phyloP scores from a whole-genome alignment of 1,284 basidiomycete species.

The Coriolopsis trogii region DNA sequence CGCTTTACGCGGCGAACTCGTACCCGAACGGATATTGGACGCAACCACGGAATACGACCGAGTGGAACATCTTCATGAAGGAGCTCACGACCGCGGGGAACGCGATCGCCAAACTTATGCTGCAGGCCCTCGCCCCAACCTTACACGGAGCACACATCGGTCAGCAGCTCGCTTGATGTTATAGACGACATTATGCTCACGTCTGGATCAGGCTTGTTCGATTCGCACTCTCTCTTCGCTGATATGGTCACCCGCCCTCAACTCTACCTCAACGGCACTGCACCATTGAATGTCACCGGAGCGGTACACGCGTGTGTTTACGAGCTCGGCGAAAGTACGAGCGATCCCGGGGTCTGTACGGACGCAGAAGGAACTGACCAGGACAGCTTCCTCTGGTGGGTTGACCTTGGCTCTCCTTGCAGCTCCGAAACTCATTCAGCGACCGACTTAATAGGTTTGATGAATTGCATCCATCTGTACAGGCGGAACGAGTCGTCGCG shows the following conservation, averaged over 20 bases:
- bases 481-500: constrained; percentile 55
- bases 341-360: constrained; percentile 40
- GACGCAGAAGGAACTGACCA: constrained; percentile 43
- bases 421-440: too few species aligned
- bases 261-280: constrained; percentile 58
- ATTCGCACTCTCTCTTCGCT: constrained; percentile 52
- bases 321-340: constrained; percentile 4
- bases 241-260: constrained; percentile 52
- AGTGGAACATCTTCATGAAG: constrained; percentile 33
- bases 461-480: constrained; percentile 60
- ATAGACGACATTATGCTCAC: too few species aligned
- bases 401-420: constrained; percentile 6
- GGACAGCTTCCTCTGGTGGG: constrained; percentile 60
- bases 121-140: constrained; percentile 31
- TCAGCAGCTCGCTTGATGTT: too few species aligned
- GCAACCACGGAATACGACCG: constrained; percentile 23
- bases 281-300: constrained; percentile 55
- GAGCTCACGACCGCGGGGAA: constrained; percentile 38
- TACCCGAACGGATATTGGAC: constrained; percentile 30
- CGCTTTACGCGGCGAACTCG: constrained; percentile 34
- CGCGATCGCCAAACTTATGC: constrained; percentile 33
- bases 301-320: constrained; percentile 4
- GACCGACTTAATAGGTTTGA: constrained; percentile 57
- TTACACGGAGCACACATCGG: constrained; percentile 38
- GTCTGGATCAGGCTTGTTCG: constrained; percentile 53